Percentiles rank a stretch among this genome's conserved stretches.
Evolutionary conservation across 805 yeast genomes (phyloP).

Genomic region (Metschnikowia cubensis): DNA sequence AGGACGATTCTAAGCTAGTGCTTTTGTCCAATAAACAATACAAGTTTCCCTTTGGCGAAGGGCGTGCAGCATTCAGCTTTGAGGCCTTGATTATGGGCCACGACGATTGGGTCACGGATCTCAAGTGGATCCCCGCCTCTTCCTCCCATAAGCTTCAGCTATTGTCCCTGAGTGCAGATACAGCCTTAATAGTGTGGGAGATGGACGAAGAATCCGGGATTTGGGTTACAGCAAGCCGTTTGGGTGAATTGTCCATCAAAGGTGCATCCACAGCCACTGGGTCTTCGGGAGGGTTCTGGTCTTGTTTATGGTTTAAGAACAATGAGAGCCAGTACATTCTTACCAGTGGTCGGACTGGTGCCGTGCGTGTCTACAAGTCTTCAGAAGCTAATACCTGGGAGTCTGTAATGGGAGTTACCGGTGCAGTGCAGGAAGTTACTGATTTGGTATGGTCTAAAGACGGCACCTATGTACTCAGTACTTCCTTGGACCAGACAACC

Average conservation of each 20-base stretch:
- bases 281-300: conserved; percentile 68
- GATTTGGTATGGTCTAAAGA: conserved; percentile 71
- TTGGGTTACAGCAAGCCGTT: conserved; percentile 76
- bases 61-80: conserved; percentile 59
- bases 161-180: conserved; percentile 86
- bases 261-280: conserved; percentile 99
- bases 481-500: conserved; percentile 93
- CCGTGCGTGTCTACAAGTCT: conserved; percentile 76
- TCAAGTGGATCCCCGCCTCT: conserved; percentile 68
- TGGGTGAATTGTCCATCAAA: conserved; percentile 90
- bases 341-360: conserved; percentile 89
- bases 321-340: conserved; percentile 45
- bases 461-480: conserved; percentile 66
- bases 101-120: conserved; percentile 92
- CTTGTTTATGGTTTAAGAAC: conserved; percentile 60
- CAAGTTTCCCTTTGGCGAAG: conserved; percentile 39
- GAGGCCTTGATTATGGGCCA: conserved; percentile 97
- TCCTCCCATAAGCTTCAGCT: conserved; percentile 42
- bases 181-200: conserved; percentile 90
- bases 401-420: conserved; percentile 61
- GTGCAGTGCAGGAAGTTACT: conserved; percentile 69
- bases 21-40: conserved; percentile 71
- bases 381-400: conserved; percentile 27
- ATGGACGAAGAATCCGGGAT: conserved; percentile 83
- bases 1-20: conserved; percentile 47